A percentile compares a stretch with the other conserved stretches of the same genome.
phyloP scores from a whole-genome alignment of 2,329 filamentous ascomycete genomes.

The Sporothrix euskadiensis region DNA sequence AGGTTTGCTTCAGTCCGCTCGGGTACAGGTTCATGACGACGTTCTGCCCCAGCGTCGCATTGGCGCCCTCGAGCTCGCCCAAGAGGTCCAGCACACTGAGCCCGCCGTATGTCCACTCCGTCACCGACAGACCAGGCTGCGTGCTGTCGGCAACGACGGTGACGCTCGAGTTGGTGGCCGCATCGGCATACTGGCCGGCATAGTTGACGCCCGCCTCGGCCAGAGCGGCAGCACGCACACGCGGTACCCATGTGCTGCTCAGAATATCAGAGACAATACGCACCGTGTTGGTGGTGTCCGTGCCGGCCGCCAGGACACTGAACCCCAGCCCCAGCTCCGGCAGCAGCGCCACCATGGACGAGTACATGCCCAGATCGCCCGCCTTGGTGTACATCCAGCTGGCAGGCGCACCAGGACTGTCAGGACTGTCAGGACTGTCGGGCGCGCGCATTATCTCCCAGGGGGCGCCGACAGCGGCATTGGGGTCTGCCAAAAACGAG shows the following conservation, averaged over 20 bases:
- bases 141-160: background rate
- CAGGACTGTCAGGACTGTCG: constrained; percentile 37
- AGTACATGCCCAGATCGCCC: constrained; percentile 47
- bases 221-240: background rate
- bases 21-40: constrained; percentile 20
- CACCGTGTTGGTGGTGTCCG: constrained; percentile 22
- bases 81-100: background rate
- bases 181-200: constrained; percentile 18
- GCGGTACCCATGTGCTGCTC: constrained; percentile 11
- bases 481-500: constrained; percentile 34
- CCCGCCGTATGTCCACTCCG: background rate
- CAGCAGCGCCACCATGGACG: constrained; percentile 44
- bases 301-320: constrained; percentile 41
- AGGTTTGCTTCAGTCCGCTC: background rate
- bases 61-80: background rate
- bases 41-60: background rate
- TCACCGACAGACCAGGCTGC: background rate
- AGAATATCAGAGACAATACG: constrained; percentile 14
- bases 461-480: constrained; percentile 45
- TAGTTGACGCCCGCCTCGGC: constrained; percentile 11
- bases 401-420: constrained; percentile 38
- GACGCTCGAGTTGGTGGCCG: background rate
- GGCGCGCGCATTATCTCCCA: constrained; percentile 50
- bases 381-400: constrained; percentile 53
- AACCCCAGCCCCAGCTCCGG: constrained; percentile 50